Evolutionary conservation across 306 rosid species (phyloP), one percentile per base, ranked within the genome.

Genomic region (Pterocarpus santalinus): DNA sequence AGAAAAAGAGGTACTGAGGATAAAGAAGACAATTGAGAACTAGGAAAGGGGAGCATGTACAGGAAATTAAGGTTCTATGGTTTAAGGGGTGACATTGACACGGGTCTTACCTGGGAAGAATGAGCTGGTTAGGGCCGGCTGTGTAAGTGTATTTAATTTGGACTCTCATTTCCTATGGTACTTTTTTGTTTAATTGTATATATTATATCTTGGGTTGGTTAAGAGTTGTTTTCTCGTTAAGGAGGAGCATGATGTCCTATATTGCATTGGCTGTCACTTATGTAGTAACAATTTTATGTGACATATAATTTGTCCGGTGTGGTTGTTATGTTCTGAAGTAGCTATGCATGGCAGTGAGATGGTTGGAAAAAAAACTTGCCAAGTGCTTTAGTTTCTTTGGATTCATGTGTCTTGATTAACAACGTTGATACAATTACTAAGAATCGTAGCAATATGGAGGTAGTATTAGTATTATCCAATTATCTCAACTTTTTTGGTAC

Each of bases 51-150:
- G 74, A 41, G 38, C 35, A 60, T 51, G 74, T 55, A 51, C 66
- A 28, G 73, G 80, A 85, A 67, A 73, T 63, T 55, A 41, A 47
- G 78, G 22, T 44, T 38, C 16, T 30, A 72, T 80, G 71, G 76
- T 34, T 41, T 72, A 49, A 57, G 65, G 39, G 77, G 86, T 77
- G 76, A 38, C 7, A 78, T 35, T 56, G 83, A 72, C 85, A 69
- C 82, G n/a, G 61, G 86, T 80, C 86, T 77, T 75, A 57, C 73
- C 7, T 75, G 65, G 14, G 36, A 44, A 47, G 10, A 44, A 74
- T 87, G 85, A 84, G 91, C 88, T 87, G 92, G 66, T 49, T 51
- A 17, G n/a, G 5, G 90, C 91, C 94, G 86, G 94, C 92, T 66
- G 16, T 73, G n/a, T 55, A 47, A 3, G 9, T 58, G 30, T 72